Conservation (phyloP, 805 yeast species). For the Candida corydali region DNA sequence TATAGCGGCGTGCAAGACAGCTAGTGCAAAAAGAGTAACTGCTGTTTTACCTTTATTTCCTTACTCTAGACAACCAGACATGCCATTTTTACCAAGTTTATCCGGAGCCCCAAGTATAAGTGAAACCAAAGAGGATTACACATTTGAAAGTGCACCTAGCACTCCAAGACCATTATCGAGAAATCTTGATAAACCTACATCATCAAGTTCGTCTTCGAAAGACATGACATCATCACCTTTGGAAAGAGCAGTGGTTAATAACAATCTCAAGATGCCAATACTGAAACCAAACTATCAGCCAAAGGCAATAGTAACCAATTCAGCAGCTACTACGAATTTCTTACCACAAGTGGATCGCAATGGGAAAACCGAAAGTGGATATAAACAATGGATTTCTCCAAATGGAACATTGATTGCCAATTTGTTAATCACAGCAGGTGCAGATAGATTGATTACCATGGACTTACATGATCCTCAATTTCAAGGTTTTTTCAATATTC, state of each 20-base stretch:
- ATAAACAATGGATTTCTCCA: conserved; percentile 94
- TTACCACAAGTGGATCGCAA: conserved; percentile 30
- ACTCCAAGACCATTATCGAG: conserved; percentile 43
- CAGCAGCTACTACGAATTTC: conserved; percentile 29
- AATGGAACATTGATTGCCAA: conserved; percentile 91
- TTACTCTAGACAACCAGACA: conserved; percentile 93
- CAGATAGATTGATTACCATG: conserved; percentile 95
- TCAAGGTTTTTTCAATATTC: conserved; percentile 95
- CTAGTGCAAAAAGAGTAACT: conserved; percentile 83
- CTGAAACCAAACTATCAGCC: conserved; percentile 13
- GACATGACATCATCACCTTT: conserved; percentile 3
- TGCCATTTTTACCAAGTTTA: conserved; percentile 63
- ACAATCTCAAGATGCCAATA: conserved; percentile 7
- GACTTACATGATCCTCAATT: conserved; percentile 97
- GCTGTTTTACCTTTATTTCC: conserved; percentile 93
- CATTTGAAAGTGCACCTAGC: conserved; percentile 49
- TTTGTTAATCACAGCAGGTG: conserved; percentile 85
- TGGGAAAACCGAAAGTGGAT: conserved; percentile 56
- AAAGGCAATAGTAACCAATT: conserved; percentile 27
- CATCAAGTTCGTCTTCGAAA: neutral
- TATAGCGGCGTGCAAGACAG: conserved; percentile 89
- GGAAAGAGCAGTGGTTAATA: conserved; percentile 9
- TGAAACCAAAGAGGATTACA: conserved; percentile 34
- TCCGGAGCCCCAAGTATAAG: conserved; percentile 63
- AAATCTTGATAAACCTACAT: conserved; percentile 1